Evolutionary conservation across 495 filamentous ascomycete genomes (phyloP), one percentile per base, ranked within the genome.

Genomic region (Penicillium verhagenii): DNA sequence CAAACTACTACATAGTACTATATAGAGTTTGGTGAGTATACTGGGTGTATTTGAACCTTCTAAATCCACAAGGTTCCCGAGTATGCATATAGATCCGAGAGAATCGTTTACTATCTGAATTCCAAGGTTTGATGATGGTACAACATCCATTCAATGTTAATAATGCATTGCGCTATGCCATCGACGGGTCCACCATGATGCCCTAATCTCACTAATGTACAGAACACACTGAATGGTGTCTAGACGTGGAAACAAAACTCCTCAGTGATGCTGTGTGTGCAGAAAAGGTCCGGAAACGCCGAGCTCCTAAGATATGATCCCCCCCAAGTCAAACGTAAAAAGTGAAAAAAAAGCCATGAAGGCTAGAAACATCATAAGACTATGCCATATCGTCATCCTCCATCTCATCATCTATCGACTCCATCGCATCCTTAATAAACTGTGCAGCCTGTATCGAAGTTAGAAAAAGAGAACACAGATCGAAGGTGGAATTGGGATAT

Each of bases 361-460:
- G 54, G 42, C 37, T 24, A 38, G 37, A 50, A 46, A 21, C 55
- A 60, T 71, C 59, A 53, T 38, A 60, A 55, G 53, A 50, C 59
- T 66, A 77, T 35, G 71, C 72, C 61, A 74, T 76, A 59, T 78
- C 75, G 39, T 91, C 87, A 50, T 91, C 86, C 58, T 90, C 83
- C 53, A 90, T 87, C 6, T 90, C 86, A 29, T 91, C 89, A 65
- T 96, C 91, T 50, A 96, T 76, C 44, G 84, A 81, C 73, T 96
- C 92, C 75, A 97, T 96, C 19, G 89, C 88, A 60, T 91, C 88
- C 73, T 97, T 97, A 70, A 97, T 96, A 66, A 90, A 86, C 56
- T 86, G 83, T 59, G 87, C 89, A 62, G 92, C 92, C 92, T 97
- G 61, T 35, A 6, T 54, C 38, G 14, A 43, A 65, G 72, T 50